phyloP scores from a whole-genome alignment of 495 filamentous ascomycete genomes.

The Penicillium robsamsonii region DNA sequence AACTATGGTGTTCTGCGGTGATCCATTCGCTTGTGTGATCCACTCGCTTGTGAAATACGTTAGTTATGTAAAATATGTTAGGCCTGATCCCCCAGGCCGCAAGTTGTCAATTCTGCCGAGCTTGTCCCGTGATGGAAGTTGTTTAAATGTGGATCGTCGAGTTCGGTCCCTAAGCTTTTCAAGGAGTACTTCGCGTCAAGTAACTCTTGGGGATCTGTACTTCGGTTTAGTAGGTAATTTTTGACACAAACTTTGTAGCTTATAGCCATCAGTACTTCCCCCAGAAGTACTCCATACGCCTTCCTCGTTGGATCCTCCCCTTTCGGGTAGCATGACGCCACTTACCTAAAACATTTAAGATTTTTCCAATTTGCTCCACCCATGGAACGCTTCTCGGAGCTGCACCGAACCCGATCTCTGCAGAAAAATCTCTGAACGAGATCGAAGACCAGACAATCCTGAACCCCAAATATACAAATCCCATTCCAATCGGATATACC shows the following conservation, averaged over 20 bases:
- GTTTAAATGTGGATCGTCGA: too few relatives aligned
- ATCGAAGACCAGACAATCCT: background rate
- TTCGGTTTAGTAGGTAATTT: too few relatives aligned
- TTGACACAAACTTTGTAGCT: too few relatives aligned
- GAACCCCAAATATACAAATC: background rate
- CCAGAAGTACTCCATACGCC: too few relatives aligned
- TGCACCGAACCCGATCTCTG: constrained; percentile 15
- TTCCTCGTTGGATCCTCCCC: background rate
- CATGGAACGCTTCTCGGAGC: constrained; percentile 7
- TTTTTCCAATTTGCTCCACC: constrained; percentile 14
- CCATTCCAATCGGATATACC: background rate
- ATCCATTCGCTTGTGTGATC: too few relatives aligned
- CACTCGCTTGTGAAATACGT: too few relatives aligned
- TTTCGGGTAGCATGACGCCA: constrained; percentile 12
- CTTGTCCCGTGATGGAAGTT: background rate
- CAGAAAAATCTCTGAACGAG: background rate
- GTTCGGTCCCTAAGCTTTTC: too few relatives aligned
- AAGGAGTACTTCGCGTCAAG: too few relatives aligned
- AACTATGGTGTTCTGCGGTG: too few relatives aligned
- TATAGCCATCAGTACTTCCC: too few relatives aligned
- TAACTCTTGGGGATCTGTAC: too few relatives aligned
- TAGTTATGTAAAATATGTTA: too few relatives aligned
- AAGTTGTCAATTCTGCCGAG: background rate
- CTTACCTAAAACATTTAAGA: constrained; percentile 26
- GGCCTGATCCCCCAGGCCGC: background rate